Percentiles rank a stretch among this genome's conserved stretches.
phyloP scores from a whole-genome alignment of 2,329 filamentous ascomycete species.

The Trichoderma citrinoviride region DNA sequence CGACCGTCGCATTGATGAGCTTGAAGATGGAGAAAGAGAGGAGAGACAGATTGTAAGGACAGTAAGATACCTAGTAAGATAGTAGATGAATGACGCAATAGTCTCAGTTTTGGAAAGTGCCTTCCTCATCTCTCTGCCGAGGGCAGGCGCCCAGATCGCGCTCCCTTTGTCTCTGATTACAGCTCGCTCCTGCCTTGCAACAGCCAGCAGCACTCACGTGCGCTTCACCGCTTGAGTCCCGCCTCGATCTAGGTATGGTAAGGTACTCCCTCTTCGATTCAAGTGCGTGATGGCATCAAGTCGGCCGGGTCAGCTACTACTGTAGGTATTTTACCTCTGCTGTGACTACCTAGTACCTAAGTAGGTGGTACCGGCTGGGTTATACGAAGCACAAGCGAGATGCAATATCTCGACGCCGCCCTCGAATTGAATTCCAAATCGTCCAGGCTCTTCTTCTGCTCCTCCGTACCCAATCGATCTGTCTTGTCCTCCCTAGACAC shows the following conservation, averaged over 20 bases:
- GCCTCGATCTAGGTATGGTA: no score
- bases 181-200: not conserved
- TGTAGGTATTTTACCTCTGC: no score
- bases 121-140: conserved; percentile 1
- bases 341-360: no score
- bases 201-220: not conserved
- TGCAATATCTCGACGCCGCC: not conserved
- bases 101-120: not conserved
- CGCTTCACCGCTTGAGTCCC: not conserved
- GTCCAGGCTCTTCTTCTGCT: not conserved
- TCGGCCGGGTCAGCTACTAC: not conserved
- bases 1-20: not conserved
- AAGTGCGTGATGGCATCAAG: not conserved
- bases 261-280: not conserved
- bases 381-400: not conserved
- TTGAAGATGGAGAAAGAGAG: not conserved
- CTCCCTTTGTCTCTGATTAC: not conserved
- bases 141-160: not conserved
- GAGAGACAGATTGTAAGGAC: not conserved
- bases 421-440: not conserved
- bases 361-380: not conserved
- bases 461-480: not conserved
- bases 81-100: not conserved
- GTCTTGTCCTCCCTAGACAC: not conserved
- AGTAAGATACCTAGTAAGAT: not conserved